A percentile compares a stretch with the other conserved stretches of the same genome.
Conservation (phyloP, 805 yeast species). For the Candida caryicola region DNA sequence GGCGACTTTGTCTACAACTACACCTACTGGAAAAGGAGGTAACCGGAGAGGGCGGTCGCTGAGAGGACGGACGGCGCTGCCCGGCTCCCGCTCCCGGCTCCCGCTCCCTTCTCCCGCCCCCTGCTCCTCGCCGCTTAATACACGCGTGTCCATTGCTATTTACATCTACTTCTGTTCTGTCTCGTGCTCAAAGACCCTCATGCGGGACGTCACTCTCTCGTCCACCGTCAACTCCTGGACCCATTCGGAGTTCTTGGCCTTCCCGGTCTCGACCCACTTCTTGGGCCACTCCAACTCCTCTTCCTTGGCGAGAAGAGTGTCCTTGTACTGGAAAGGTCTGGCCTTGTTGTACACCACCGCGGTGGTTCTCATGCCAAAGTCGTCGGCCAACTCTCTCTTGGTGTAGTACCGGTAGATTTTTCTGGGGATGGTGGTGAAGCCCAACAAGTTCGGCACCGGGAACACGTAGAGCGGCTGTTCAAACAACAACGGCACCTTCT, state of each 20-base stretch:
- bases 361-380: conserved; percentile 53
- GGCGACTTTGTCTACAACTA: conserved; percentile 51
- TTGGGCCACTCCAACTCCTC: conserved; percentile 89
- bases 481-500: conserved; percentile 56
- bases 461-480: conserved; percentile 77
- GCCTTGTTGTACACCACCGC: conserved; percentile 50
- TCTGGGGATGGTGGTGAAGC: conserved; percentile 72
- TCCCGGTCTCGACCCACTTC: conserved; percentile 78
- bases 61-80: too few relatives aligned
- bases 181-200: conserved; percentile 45
- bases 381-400: conserved; percentile 67
- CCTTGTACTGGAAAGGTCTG: conserved; percentile 52
- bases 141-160: too few relatives aligned
- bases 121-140: too few relatives aligned
- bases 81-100: too few relatives aligned
- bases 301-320: conserved; percentile 41
- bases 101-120: too few relatives aligned
- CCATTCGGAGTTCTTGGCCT: conserved; percentile 82
- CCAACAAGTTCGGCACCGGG: conserved; percentile 74
- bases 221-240: conserved; percentile 70
- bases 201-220: conserved; percentile 53
- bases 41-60: too few relatives aligned
- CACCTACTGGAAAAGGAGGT: conserved; percentile 63
- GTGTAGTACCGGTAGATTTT: conserved; percentile 78
- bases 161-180: conserved; percentile 3